Evolutionary conservation across 78 protist genomes (phyloP).

Genomic region (Isochrysis galbana): DNA sequence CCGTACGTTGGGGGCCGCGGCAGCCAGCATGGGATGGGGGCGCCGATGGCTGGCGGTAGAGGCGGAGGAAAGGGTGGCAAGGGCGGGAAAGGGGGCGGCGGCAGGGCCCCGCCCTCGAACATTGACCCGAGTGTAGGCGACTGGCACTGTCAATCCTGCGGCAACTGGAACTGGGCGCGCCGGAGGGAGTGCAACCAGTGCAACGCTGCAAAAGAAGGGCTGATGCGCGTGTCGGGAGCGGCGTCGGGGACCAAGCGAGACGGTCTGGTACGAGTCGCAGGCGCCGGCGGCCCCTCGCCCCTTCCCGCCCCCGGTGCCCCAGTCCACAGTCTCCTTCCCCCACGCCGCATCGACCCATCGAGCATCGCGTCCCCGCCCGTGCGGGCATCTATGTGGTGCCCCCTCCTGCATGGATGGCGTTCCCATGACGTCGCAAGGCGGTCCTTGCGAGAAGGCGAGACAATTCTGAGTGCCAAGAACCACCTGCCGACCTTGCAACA

Average conservation of each 20-base stretch:
- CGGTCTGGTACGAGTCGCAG: background rate
- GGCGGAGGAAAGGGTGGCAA: background rate
- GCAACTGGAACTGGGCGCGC: slow-evolving; percentile 25
- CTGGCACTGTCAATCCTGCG: background rate
- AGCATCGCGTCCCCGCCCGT: too few relatives aligned
- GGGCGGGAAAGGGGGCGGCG: background rate
- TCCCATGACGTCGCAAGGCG: too few relatives aligned
- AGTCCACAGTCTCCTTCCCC: too few relatives aligned
- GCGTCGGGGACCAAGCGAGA: background rate
- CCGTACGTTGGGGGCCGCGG: background rate
- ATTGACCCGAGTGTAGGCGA: background rate
- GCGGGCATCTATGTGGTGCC: too few relatives aligned
- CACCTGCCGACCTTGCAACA: too few relatives aligned
- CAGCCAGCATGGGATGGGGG: background rate
- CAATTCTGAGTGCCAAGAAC: too few relatives aligned
- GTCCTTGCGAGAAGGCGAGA: too few relatives aligned
- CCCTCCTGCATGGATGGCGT: too few relatives aligned
- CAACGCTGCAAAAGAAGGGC: background rate
- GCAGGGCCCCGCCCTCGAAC: background rate
- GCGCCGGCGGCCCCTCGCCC: too few relatives aligned
- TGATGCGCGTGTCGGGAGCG: background rate
- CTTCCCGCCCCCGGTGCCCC: too few relatives aligned
- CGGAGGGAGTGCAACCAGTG: slow-evolving; percentile 17
- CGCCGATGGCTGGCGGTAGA: background rate
- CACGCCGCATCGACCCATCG: too few relatives aligned